Base-by-base conservation (phyloP, 2,329 filamentous ascomycete genomes). In the Metarhizium anisopliae region DNA sequence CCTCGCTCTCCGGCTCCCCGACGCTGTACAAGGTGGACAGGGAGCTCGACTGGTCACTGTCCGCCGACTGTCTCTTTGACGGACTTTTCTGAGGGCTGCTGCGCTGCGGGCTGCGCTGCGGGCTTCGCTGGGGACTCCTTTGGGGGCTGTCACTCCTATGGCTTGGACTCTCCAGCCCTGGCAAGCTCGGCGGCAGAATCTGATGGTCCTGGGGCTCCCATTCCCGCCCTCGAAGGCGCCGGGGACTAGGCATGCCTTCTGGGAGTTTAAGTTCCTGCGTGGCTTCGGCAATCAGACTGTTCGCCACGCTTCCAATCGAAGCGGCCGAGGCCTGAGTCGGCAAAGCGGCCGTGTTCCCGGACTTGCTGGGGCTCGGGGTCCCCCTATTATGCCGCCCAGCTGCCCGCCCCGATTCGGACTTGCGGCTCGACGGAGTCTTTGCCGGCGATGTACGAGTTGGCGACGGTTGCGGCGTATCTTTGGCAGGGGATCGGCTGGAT, bases 1-100 rank as follows among this genome's bases (percentile, higher is more conserved):
- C 56, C 18, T 67, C 67, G 6, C 74, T 72, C 8, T 76, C 72
- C 1, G 70, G 68, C 54, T 81, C 78, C 35, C 79, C 77, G 51
- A 76, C 77, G 56, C 79, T 82, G 59, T 82, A 81, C 5, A 83
- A 64, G 0, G 80, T 83, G 4, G 80, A 83, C 5, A 83, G 68
- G 2, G 78, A 75, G 43, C 78, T 82, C 0, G 78, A 81, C 14
- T 72, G 67, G 8, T 77, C 71, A 58, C 76, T 80, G 4, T 72
- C 68, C 4, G 64, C 56, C 0, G 75, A 77, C 4, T 53, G 56
- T n/a, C 64, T 65, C 55, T 65, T 59, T 16, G 62, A 56, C 0
- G 60, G 60, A 2, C 45, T 56, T 25, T 59, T 52, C 25, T 55
- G 55, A 10, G 57, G 56, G 13, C 59, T 58, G n/a, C 63, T 25